Evolutionary conservation across 1,284 basidiomycete species (phyloP).

Genomic region (Malassezia yamatoensis): DNA sequence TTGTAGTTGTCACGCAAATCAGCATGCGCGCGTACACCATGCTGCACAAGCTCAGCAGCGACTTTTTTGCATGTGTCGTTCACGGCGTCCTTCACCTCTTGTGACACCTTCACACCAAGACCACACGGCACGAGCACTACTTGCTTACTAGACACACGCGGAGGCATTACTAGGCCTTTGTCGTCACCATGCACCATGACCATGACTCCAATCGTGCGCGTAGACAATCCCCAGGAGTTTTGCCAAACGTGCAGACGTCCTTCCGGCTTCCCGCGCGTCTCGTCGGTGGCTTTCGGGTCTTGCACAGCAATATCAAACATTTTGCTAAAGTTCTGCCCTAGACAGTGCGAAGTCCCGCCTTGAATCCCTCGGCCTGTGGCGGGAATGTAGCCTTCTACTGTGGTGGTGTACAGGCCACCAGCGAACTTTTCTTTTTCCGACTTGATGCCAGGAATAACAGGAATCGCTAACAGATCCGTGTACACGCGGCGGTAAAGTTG

Average conservation of each 20-base stretch:
- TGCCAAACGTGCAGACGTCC: conserved; percentile 80
- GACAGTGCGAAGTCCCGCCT: conserved; percentile 90
- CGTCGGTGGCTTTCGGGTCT: conserved; percentile 53
- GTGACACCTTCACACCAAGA: conserved; percentile 55
- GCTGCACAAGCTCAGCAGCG: conserved; percentile 54
- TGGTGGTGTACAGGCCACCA: conserved; percentile 93
- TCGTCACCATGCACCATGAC: conserved; percentile 99
- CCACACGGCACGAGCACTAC: conserved; percentile 87
- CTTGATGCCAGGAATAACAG: conserved; percentile 91
- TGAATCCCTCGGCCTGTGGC: conserved; percentile 96
- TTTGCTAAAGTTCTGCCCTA: conserved; percentile 95
- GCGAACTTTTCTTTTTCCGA: conserved; percentile 99
- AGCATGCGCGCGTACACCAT: conserved; percentile 72
- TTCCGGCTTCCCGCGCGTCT: conserved; percentile 37
- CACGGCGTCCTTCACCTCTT: conserved; percentile 58
- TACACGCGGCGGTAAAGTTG: conserved; percentile 94
- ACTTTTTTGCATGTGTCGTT: conserved; percentile 59
- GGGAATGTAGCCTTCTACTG: conserved; percentile 94
- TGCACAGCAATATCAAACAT: conserved; percentile 99
- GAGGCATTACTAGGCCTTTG: conserved; percentile 89
- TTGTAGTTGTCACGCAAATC: conserved; percentile 92
- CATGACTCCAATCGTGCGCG: conserved; percentile 95
- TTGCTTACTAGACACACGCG: conserved; percentile 83
- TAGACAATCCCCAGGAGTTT: conserved; percentile 96
- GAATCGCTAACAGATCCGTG: conserved; percentile 90